A percentile compares a stretch with the other conserved stretches of the same genome.
These are phyloP conservation scores for Paecilomyces dactylethromorphus DNA, from an alignment of 2,329 filamentous ascomycete species.

Conservation along the genomic window DNA sequence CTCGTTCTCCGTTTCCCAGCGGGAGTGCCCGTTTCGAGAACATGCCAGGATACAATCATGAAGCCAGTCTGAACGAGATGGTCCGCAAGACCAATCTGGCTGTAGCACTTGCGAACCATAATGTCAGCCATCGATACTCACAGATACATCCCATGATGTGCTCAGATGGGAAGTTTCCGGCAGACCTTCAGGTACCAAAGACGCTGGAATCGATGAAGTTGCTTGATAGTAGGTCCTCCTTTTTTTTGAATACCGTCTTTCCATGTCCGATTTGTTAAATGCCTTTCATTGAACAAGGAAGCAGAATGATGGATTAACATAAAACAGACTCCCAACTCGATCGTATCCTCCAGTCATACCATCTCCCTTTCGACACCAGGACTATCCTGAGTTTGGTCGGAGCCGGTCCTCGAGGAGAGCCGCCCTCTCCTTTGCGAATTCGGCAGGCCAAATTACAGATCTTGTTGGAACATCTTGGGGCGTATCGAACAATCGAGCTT, in stretches of 20 bases:
- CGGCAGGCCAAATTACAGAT: conserved; percentile 14
- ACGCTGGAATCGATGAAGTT: conserved; percentile 13
- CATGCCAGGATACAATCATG: conserved; percentile 1
- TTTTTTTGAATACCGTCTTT: background rate
- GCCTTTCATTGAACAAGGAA: no score
- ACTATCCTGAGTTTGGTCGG: conserved; percentile 3
- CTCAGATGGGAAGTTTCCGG: conserved; percentile 14
- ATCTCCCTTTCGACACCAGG: conserved; percentile 13
- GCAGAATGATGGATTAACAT: conserved; percentile 4
- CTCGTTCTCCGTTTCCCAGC: background rate
- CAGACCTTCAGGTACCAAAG: conserved; percentile 14
- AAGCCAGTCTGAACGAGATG: conserved; percentile 7
- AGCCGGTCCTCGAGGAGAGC: background rate
- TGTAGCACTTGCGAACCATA: conserved; percentile 13
- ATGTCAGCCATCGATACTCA: conserved; percentile 11
- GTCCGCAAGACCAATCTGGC: conserved; percentile 14
- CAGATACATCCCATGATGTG: conserved; percentile 18
- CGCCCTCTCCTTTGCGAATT: conserved; percentile 6
- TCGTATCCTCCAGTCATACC: conserved; percentile 17
- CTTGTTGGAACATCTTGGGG: conserved; percentile 16
- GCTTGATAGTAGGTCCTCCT: conserved; percentile 13
- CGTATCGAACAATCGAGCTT: conserved; percentile 12
- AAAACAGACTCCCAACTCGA: conserved; percentile 11
- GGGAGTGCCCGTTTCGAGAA: conserved; percentile 4
- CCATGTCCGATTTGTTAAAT: background rate